Base-by-base conservation (phyloP, 345 rosid genomes). In the Garcia nutans region DNA sequence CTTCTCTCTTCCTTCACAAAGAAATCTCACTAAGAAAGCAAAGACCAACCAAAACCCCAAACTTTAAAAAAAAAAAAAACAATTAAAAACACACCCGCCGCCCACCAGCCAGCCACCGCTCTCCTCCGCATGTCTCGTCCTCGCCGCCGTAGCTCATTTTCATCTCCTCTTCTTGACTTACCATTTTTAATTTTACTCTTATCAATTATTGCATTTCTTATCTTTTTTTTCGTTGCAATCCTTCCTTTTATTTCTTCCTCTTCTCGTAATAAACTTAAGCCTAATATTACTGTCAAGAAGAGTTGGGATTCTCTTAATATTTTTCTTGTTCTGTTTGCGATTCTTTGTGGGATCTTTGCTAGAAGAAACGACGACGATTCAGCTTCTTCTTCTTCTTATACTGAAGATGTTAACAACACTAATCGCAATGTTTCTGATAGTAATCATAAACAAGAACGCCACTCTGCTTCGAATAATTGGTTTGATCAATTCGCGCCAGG, bases 221-320 rank as follows among this genome's bases (percentile, higher is more conserved):
- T 92, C 55, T 59, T 85, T 5, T 84, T 82, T 80, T 84, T 82
- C 77, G 73, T 84, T 31, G 76, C 78, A 1, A 24, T 88, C 42
- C 92, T 90, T 76, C 81, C 87, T 1, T 56, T 91, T 72, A 72
- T 89, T 70, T 84, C 90, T 2, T 2, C 65, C 79, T 73, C 89
- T 63, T 61, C 83, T 64, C 88, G 86, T 23, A 82, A 13, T n/a
- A 84, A 88, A 74, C 72, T 84, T 16, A 82, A 85, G 19, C 86
- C 71, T 56, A 37, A 37, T 37, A 9, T 59, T 26, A 55, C 81
- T 0, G 87, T 89, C 28, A 89, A 86, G 84, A 84, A 70, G 73
- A 83, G 94, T 54, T 92, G 91, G 97, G 97, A 93, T 68, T 83
- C 92, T 0, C 81, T 92, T 70, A 92, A 84, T 76, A 64, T 92